Percentiles rank a stretch among this genome's conserved stretches.
phyloP scores from a whole-genome alignment of 495 filamentous ascomycete genomes.

The Cercophora sp. region DNA sequence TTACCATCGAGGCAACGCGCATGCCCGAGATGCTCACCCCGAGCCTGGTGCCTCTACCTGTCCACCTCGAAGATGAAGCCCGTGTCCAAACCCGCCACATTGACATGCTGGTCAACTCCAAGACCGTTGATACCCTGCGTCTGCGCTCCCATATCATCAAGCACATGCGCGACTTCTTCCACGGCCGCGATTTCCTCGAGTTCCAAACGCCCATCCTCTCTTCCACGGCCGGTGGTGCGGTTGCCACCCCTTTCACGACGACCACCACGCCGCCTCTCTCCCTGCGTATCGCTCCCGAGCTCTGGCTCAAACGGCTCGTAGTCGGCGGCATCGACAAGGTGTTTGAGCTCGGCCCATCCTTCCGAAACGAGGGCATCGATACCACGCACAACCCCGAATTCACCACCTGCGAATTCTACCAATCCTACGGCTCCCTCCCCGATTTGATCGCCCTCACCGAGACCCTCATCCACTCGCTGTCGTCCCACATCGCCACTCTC shows the following conservation, averaged over 20 bases:
- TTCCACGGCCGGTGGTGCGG: slow-evolving; percentile 71
- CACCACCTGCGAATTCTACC: slow-evolving; percentile 95
- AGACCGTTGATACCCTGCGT: slow-evolving; percentile 61
- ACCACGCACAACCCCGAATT: slow-evolving; percentile 98
- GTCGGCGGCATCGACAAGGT: slow-evolving; percentile 90
- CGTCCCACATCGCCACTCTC: slow-evolving; percentile 44
- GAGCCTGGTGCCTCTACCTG: slow-evolving; percentile 69
- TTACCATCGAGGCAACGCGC: slow-evolving; percentile 65
- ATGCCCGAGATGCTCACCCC: slow-evolving; percentile 71
- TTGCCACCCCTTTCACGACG: slow-evolving; percentile 81
- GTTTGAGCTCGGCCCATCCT: slow-evolving; percentile 87
- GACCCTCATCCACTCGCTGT: slow-evolving; percentile 56
- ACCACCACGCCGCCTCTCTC: slow-evolving; percentile 70
- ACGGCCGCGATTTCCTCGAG: slow-evolving; percentile 69
- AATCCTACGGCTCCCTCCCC: slow-evolving; percentile 72
- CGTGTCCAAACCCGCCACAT: slow-evolving; percentile 68
- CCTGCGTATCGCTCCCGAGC: slow-evolving; percentile 83
- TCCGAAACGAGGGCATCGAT: slow-evolving; percentile 95
- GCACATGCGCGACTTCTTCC: slow-evolving; percentile 68
- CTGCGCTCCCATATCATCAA: slow-evolving; percentile 72
- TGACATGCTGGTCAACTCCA: slow-evolving; percentile 70
- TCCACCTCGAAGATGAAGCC: slow-evolving; percentile 56
- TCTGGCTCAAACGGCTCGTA: slow-evolving; percentile 94
- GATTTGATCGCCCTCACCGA: slow-evolving; percentile 75
- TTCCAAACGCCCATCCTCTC: slow-evolving; percentile 87